Base-by-base conservation (phyloP, 139 green algal species). In the Micractinium conductrix region DNA sequence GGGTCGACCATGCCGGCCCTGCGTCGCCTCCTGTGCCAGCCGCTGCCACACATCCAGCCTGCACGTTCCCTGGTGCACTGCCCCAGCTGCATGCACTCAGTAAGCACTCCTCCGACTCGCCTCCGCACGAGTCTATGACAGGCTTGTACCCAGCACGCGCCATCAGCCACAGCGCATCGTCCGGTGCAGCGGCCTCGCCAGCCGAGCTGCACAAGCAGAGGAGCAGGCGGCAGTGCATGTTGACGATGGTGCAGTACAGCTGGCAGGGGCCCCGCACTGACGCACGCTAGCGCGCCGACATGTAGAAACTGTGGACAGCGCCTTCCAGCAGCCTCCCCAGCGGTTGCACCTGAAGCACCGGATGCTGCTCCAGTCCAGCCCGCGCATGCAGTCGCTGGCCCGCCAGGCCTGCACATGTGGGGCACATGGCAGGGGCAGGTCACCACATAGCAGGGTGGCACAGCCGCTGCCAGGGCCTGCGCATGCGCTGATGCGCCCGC, bases 101-200 rank as follows among this genome's bases (percentile, higher is more conserved):
- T 9, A 38, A 4, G 28, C 1, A 33, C 48, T n/a, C 26, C 19
- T 19, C 0, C 2, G 1, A 35, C 84, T 22, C 63, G 92, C 90
- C 92, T 30, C 95, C 95, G 81, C 93, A 97, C 87, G 98, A 98
- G 92, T 99, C 96, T 0, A 99, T 92, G 4, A 98, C 89, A 0
- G 96, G 96, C 22, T 89, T 87, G 89, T 98, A 98, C 17, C 94
- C 88, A 0, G 67, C 88, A 19, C 81, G 44, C 24, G 88, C 84
- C 69, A 81, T 90, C 33, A 96, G 91, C 93, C 93, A 96, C 3
- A 92, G 88, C 48, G 84, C 91, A 81, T 96, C 93, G 10, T 93
- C 87, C 1, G 93, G 72, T 30, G 87, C 88, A 9, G 91, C 95
- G 0, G 93, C 91, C 83, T 97, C 93, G 1, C 93, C 93, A 3